phyloP scores from a whole-genome alignment of 257 asterid species.

The Solanum megistacrolobum region DNA sequence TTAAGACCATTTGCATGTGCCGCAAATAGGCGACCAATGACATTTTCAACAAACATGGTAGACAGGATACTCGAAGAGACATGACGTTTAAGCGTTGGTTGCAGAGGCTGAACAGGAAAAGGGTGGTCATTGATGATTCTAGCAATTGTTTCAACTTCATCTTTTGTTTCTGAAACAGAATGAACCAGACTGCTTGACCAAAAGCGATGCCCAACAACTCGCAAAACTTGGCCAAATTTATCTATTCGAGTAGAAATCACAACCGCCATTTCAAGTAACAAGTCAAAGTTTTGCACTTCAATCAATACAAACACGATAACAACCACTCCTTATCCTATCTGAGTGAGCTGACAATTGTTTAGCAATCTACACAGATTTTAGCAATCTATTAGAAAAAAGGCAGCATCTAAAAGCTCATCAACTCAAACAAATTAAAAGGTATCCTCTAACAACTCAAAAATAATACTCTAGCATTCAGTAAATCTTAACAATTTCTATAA shows the following conservation, averaged over 20 bases:
- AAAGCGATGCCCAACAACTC: constrained; percentile 10
- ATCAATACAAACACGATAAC: background rate
- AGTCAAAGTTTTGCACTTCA: background rate
- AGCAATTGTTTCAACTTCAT: constrained; percentile 33
- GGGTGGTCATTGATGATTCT: constrained; percentile 58
- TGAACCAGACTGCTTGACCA: constrained; percentile 14
- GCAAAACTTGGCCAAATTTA: constrained; percentile 2
- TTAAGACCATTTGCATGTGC: constrained; percentile 86
- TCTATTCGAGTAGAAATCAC: constrained; percentile 4
- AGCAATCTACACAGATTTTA: background rate
- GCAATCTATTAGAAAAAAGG: background rate
- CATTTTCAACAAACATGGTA: constrained; percentile 48
- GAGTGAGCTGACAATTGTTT: background rate
- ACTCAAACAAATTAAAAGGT: background rate
- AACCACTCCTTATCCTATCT: background rate
- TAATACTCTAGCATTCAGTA: background rate
- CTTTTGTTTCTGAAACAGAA: constrained; percentile 14
- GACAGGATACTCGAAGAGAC: constrained; percentile 36
- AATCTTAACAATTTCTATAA: background rate
- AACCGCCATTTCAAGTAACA: background rate
- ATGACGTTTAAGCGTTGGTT: constrained; percentile 30
- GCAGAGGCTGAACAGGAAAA: constrained; percentile 45
- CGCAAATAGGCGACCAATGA: constrained; percentile 73
- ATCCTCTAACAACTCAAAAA: background rate
- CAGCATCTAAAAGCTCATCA: background rate